Evolutionary conservation across 352 stramenopile genomes (phyloP), one percentile per base, ranked within the genome.

Genomic region (Globisporangium okanoganense): DNA sequence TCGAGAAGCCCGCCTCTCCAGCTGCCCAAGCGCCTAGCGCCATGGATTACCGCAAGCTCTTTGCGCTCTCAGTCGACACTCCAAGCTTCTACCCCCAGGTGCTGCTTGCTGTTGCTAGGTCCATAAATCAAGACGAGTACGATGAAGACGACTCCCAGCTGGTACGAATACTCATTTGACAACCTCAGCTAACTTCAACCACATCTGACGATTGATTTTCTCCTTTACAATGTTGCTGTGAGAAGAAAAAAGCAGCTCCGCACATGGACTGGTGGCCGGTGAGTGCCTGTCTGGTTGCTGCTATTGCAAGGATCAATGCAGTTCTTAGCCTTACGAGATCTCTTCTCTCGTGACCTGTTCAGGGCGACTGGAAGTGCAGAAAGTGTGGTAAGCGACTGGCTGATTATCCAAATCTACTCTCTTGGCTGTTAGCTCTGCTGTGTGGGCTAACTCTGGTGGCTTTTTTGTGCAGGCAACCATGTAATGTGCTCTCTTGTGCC

Each of bases 241-340:
- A 65, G 59, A 49, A 43, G 50, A 79, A 79, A 64, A 85, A 84
- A 56, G 41, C 77, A 24, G 76, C 76, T 36, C 75, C 82, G 5
- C 82, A 91, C 69, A 91, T 91, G 82, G 70, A 85, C 52, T 91
- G 82, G 82, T 89, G 82, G 79, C 82, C 82, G 67, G 82, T 91
- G 43, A 57, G 24, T 55, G 27, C 27, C 18, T 55, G 7, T 40
- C 16, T 3, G 25, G 5, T 40, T 5, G 4, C 13, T 40, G 35
- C 10, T 16, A 2, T 40, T 45, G n/a, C 14, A 45, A 10, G 40
- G 20, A 12, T n/a, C 14, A n/a, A n/a, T n/a, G n/a, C n/a, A n/a
- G n/a, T n/a, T n/a, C n/a, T n/a, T n/a, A n/a, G n/a, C n/a, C n/a
- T n/a, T n/a, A n/a, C n/a, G n/a, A n/a, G n/a, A 45, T 45, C 35